Conservation (phyloP, 345 rosid species). For the Linum lewisii region DNA sequence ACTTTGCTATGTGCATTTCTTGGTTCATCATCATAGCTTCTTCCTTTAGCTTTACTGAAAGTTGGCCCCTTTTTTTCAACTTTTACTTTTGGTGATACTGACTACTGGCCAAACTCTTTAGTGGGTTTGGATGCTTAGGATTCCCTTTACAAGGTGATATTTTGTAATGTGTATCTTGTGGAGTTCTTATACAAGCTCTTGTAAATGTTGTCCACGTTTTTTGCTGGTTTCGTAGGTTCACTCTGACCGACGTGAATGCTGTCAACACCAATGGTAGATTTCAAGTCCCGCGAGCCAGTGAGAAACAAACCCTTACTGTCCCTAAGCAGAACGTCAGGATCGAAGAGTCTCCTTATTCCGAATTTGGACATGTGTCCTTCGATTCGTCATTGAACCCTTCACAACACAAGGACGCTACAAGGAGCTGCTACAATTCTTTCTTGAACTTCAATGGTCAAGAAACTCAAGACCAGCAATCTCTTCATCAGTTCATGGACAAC, state of each 20-base stretch:
- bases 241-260: too few species aligned
- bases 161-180: too few species aligned
- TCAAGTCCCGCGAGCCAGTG: too few species aligned
- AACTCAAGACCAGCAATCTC: slow-evolving; percentile 1
- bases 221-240: too few species aligned
- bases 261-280: too few species aligned
- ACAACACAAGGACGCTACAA: background rate
- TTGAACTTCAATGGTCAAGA: background rate
- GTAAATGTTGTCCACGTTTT: too few species aligned
- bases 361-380: slow-evolving; percentile 1
- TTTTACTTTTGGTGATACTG: background rate
- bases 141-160: background rate
- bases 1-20: background rate
- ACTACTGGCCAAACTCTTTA: background rate
- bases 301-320: too few species aligned
- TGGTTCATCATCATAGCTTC: background rate
- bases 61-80: slow-evolving; percentile 1
- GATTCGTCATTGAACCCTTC: background rate
- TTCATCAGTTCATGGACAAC: slow-evolving; percentile 15
- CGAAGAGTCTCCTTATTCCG: background rate
- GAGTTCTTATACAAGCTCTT: too few species aligned
- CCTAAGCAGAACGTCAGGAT: background rate
- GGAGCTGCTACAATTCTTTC: background rate
- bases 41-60: slow-evolving; percentile 2
- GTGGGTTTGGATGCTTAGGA: background rate